Base-by-base conservation (phyloP, 192 early-diverging fungal species). In the Entomortierella chlamydospora region DNA sequence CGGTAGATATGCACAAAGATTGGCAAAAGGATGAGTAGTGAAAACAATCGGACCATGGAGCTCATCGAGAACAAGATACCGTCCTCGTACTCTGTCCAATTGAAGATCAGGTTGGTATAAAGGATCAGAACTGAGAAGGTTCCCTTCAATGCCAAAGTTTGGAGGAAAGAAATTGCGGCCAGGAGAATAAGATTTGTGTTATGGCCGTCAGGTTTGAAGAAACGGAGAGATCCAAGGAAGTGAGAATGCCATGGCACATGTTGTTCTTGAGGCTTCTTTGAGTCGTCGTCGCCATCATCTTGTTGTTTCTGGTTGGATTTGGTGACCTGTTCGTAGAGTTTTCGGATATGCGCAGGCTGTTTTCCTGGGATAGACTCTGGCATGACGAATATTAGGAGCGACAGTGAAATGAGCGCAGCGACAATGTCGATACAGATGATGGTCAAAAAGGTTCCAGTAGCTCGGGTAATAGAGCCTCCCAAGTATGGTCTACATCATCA, bases 61-160 rank as follows among this genome's bases (percentile, higher is more conserved):
- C 50, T 23, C 33, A 82, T 17, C n/a, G 70, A 72, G 20, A 80
- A 70, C 34, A 73, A 56, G 18, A 83, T 53, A 11, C 85, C 83
- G 47, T 73, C 81, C 57, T 87, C 85, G 23, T 77, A 70, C 9
- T 81, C 69, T n/a, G 79, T 80, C 85, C 85, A 87, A 55, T 65
- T 25, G 63, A 87, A 87, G 28, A 64, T 34, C 12, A 71, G 34
- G 74, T 81, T 83, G 2, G 85, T 83, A 63, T 87, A 87, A 1
- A 87, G 62, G 37, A 79, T 66, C 50, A 79, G 30, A 0, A 79
- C 57, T 9, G 76, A 66, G n/a, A 70, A 66, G 2, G 76, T 65
- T 18, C 76, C 76, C 12, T 65, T 70, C 9, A 79, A 31, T 0
- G 63, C 67, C 68, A 79, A 41, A 4, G 34, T 70, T 39, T 64